Evolutionary conservation across 2,329 filamentous ascomycete genomes (phyloP).

Genomic region (Paraphaeosphaeria minitans): DNA sequence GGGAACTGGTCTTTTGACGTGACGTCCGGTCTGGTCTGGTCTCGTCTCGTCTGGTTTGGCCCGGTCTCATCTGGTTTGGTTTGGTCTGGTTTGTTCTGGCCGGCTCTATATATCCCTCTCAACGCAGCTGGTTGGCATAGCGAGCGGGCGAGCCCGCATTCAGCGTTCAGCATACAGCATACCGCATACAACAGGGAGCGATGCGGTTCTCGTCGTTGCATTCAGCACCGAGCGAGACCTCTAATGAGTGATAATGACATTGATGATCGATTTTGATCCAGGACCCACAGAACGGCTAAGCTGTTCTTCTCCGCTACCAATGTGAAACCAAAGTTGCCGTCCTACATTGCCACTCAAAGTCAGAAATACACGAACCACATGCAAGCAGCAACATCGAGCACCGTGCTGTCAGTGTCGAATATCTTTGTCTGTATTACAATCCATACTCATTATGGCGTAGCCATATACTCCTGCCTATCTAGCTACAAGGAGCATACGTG

Average conservation of each 20-base stretch:
- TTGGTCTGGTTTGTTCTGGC: not conserved
- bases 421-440: conserved; percentile 35
- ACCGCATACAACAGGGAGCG: no score
- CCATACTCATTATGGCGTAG: conserved; percentile 19
- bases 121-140: not conserved
- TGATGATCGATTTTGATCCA: no score
- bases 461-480: conserved; percentile 24
- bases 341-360: no score
- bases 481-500: conserved; percentile 33
- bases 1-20: no score
- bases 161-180: not conserved
- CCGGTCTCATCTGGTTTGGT: not conserved
- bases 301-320: no score
- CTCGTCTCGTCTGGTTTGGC: not conserved
- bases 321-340: no score
- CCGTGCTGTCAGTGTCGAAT: not conserved
- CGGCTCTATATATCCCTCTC: no score
- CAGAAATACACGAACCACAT: no score
- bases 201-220: not conserved
- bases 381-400: no score
- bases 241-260: no score
- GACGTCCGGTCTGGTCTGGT: not conserved
- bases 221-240: no score
- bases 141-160: not conserved
- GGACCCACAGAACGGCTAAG: no score